Conservation (phyloP, 805 yeast genomes). For the Yarrowia sp. region DNA sequence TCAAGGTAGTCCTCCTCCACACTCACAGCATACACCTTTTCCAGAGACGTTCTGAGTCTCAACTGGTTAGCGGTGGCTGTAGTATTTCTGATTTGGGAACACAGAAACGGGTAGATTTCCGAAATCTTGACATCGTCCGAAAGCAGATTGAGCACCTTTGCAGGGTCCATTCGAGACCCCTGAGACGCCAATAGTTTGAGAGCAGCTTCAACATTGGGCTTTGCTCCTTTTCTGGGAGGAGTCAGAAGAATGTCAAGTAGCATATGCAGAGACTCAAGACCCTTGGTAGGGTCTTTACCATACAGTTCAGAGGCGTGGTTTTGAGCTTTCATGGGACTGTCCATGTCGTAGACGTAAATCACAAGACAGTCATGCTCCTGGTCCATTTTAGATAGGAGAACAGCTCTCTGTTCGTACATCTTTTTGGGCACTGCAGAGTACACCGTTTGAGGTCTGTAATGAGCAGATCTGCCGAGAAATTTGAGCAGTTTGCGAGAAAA, state of each 20-base stretch:
- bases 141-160: slow-evolving; percentile 48
- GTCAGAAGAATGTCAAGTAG: slow-evolving; percentile 41
- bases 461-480: slow-evolving; percentile 40
- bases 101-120: slow-evolving; percentile 47
- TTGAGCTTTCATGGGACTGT: slow-evolving; percentile 58
- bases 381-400: slow-evolving; percentile 56
- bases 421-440: slow-evolving; percentile 8
- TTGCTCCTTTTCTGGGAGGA: slow-evolving; percentile 17
- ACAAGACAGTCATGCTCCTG: slow-evolving; percentile 54
- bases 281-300: slow-evolving; percentile 41
- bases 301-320: slow-evolving; percentile 56
- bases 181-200: slow-evolving; percentile 45
- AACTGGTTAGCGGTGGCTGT: slow-evolving; percentile 44
- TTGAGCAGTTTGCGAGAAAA: slow-evolving; percentile 39
- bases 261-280: slow-evolving; percentile 49
- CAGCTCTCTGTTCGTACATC: slow-evolving; percentile 49
- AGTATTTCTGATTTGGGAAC: slow-evolving; percentile 45
- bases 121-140: slow-evolving; percentile 52
- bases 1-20: slow-evolving; percentile 46
- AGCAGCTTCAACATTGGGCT: slow-evolving; percentile 42
- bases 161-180: slow-evolving; percentile 50
- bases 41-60: slow-evolving; percentile 48
- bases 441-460: slow-evolving; percentile 42
- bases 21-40: slow-evolving; percentile 54
- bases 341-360: slow-evolving; percentile 55